Percentiles rank a stretch among this genome's conserved stretches.
Evolutionary conservation across 75 land plant genomes (phyloP).

Genomic region (Cupressus sempervirens): DNA sequence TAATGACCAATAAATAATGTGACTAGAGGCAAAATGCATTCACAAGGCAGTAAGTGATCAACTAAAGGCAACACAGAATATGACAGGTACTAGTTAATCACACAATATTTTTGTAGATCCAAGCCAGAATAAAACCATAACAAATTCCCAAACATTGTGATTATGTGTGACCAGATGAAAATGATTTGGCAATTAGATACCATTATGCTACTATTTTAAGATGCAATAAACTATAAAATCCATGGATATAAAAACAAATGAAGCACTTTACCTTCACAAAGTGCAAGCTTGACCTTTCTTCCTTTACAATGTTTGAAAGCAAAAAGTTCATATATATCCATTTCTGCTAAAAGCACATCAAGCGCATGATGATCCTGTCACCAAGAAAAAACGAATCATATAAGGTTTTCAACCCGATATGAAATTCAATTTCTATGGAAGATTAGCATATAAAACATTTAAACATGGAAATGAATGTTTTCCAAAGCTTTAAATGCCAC

Average conservation of each 20-base stretch:
- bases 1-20: too few species aligned
- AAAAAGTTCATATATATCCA: conserved; percentile 94
- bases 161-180: neutral
- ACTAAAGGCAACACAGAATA: neutral
- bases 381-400: neutral
- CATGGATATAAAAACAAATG: neutral
- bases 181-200: neutral
- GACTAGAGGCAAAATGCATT: neutral
- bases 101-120: neutral
- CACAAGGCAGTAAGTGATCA: neutral
- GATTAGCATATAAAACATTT: neutral
- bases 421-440: neutral
- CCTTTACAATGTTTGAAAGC: conserved; percentile 87
- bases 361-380: conserved; percentile 84
- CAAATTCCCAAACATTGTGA: neutral
- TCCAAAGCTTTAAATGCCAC: neutral
- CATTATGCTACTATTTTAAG: neutral
- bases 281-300: conserved; percentile 71
- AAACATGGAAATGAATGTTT: neutral
- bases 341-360: conserved; percentile 88
- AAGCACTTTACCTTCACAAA: conserved; percentile 71
- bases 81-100: neutral
- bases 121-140: neutral
- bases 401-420: neutral
- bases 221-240: neutral